Percentiles rank a stretch among this genome's conserved stretches.
Conservation (phyloP, 768 basidiomycete species). For the Podaxis sp. region DNA sequence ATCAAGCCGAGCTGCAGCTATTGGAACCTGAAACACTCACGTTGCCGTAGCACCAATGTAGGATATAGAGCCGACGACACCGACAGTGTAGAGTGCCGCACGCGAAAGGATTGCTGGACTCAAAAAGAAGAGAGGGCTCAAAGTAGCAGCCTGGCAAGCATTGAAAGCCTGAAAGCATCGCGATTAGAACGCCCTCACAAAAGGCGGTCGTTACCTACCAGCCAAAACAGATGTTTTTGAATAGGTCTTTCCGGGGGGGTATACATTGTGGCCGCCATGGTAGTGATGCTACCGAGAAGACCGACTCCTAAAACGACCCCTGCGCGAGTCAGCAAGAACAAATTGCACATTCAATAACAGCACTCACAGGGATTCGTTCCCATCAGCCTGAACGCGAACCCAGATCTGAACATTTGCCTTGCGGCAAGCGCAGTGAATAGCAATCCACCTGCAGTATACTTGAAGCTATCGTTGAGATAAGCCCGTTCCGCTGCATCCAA, state of each 20-base stretch:
- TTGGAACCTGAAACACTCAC: slow-evolving; percentile 25
- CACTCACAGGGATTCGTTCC: slow-evolving; percentile 73
- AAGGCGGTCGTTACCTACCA: slow-evolving; percentile 39
- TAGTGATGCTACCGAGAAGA: slow-evolving; percentile 73
- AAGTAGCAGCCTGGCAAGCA: slow-evolving; percentile 78
- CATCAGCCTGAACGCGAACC: slow-evolving; percentile 71
- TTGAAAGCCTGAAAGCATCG: slow-evolving; percentile 64
- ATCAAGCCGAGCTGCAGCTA: neutral
- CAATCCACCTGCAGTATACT: slow-evolving; percentile 80
- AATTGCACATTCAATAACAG: neutral
- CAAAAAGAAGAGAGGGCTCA: slow-evolving; percentile 88
- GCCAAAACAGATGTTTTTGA: slow-evolving; percentile 79
- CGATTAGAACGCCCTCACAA: neutral
- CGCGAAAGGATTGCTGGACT: slow-evolving; percentile 81
- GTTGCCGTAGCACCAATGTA: slow-evolving; percentile 88
- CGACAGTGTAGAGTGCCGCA: slow-evolving; percentile 84
- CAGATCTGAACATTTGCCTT: slow-evolving; percentile 67
- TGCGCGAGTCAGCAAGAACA: slow-evolving; percentile 20
- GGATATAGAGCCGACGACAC: slow-evolving; percentile 79
- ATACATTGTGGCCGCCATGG: slow-evolving; percentile 80
- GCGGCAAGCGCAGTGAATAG: slow-evolving; percentile 75
- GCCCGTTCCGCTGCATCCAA: slow-evolving; percentile 59
- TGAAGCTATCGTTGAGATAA: slow-evolving; percentile 74
- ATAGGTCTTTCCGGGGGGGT: slow-evolving; percentile 74
- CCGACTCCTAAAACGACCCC: slow-evolving; percentile 82